Evolutionary conservation across 2,329 filamentous ascomycete species (phyloP), one percentile per base, ranked within the genome.

Genomic region (Pseudogymnoascus verrucosus): DNA sequence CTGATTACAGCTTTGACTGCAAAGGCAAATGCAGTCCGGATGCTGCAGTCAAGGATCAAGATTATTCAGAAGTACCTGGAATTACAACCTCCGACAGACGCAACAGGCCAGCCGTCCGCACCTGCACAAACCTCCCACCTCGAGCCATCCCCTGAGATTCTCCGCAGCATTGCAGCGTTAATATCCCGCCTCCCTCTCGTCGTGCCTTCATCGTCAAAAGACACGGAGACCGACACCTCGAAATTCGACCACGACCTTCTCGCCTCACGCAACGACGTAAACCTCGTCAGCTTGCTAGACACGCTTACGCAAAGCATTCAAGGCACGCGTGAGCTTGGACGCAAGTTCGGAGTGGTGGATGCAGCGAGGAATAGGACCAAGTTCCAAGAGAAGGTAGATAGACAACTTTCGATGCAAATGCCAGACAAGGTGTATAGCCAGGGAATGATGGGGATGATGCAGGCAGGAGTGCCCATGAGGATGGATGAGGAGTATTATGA

Each of bases 21-120:
- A 65, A 96, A 96, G 71, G 84, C 89, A 67, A 98, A 97, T 75
- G 93, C 95, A 26, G 89, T 97, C 72, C 93, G 92, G 77, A 97
- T 96, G 87, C 85, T 99, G 28, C 88, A 93, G 71, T 85, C 87
- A 5, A 86, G 90, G 60, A 85, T 95, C 69, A 82, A 84, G 51
- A 82, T 93, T 63, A 83, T 93, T 68, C 83, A 83, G 65, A 81
- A 81, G n/a, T 98, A 97, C 73, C 85, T 99, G 57, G 80, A 88
- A 67, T 83, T 82, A 12, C 82, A 95, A 1, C 89, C 89, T 0
- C 80, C 84, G 4, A 5, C 47, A 31, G 34, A 37, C 10, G 7
- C 60, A 26, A 16, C 40, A 16, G 11, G 10, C 54, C 28, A 61
- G 23, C 19, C 19, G 21, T 19, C 57, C 14, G 2, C 16, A 26